Base-by-base conservation (phyloP, 2,329 filamentous ascomycete genomes). In the Trichoderma harzianum region DNA sequence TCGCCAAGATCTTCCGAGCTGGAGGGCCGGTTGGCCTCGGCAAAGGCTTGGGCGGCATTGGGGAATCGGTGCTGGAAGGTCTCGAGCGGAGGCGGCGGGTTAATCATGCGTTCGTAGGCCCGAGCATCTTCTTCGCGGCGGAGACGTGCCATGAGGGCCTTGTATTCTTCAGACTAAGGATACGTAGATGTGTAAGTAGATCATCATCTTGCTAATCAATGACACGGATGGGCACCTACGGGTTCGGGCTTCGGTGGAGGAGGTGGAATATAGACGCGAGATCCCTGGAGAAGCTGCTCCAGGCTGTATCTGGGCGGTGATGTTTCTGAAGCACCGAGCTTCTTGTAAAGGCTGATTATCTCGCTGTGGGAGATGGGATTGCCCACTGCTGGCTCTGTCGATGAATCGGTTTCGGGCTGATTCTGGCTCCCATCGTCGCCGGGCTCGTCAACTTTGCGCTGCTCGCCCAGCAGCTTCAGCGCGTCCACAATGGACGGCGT, bases 141-240 rank as follows among this genome's bases (percentile, higher is more conserved):
- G 24, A 99, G 89, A 18, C 91, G 90, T 28, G 90, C 90, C 94
- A 98, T 98, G 1, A 97, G 85, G 7, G 91, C 92, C 80, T 93
- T 93, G 83, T 95, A 98, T 82, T 97, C 92, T 8, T 90, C 84
- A 1, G 91, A 92, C 90, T 97, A 32, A 12, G 10, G 26, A 36
- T 62, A 11, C 26, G 24, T 32, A 30, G 7, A 28, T 7, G 10
- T 24, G 36, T 34, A 7, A 34, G 78, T 47, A 78, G 73, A 16
- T 34, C 18, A 53, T 6, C 61, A 6, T 57, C 10, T 16, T 43
- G 12, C n/a, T 3, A 24, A 11, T 12, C 6, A 39, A 67, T 30
- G 24, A n/a, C 6, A 5, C 10, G 26, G 18, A 24, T 39, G 47
- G 36, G 3, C 5, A 83, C 89, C 74, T 84, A 95, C 93, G 14